These are phyloP conservation scores for Prunus yedoensis DNA, from an alignment of 331 rosid species.

Conservation along the genomic window DNA sequence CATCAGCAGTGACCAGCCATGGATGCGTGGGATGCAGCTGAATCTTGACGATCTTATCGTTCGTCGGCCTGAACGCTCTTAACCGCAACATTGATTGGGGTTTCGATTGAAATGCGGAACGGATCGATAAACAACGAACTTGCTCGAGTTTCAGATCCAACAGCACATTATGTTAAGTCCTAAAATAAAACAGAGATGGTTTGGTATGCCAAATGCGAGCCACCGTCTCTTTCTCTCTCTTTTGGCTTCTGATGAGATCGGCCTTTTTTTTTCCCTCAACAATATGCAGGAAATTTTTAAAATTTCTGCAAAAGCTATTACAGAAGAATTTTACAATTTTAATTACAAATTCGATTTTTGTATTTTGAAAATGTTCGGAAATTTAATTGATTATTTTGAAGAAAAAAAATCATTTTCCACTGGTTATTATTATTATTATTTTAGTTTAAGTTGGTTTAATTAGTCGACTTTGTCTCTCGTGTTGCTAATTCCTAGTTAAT, in stretches of 20 bases:
- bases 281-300: neutral
- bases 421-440: too few species aligned
- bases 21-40: constrained; percentile 99
- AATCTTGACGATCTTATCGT: constrained; percentile 91
- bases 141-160: constrained; percentile 11
- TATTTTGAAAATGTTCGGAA: too few species aligned
- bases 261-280: neutral
- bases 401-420: too few species aligned
- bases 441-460: too few species aligned
- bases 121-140: neutral
- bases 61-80: constrained; percentile 84
- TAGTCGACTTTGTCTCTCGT: too few species aligned
- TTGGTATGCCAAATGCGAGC: neutral
- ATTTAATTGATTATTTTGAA: too few species aligned
- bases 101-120: neutral
- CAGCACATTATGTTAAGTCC: neutral
- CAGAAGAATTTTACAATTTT: too few species aligned
- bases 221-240: neutral
- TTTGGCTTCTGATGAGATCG: neutral
- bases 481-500: too few species aligned
- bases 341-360: too few species aligned
- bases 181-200: neutral
- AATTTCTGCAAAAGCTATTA: too few species aligned
- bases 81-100: constrained; percentile 62
- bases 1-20: constrained; percentile 98